Conservation (phyloP, 73 alveolate genomes). For the Diophrys appendiculata region DNA sequence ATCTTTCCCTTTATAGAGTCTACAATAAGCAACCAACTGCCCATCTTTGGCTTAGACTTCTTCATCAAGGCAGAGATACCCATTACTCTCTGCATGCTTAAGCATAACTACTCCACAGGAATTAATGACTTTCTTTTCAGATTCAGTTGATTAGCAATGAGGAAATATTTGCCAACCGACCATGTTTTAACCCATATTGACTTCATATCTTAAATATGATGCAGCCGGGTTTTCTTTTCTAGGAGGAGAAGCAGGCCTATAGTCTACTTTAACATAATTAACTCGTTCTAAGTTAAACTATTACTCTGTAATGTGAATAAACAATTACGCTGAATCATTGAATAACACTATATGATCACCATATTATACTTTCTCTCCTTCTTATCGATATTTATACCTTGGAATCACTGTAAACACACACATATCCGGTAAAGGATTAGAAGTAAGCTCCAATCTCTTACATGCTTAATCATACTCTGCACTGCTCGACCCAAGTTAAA, state of each 20-base stretch:
- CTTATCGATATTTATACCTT: slow-evolving; percentile 41
- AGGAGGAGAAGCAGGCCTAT: slow-evolving; percentile 41
- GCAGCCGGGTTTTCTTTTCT: slow-evolving; percentile 26
- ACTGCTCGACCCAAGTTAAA: slow-evolving; percentile 6
- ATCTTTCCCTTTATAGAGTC: slow-evolving; percentile 54
- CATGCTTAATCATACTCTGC: slow-evolving; percentile 40
- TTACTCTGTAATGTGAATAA: slow-evolving; percentile 24
- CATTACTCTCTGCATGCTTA: slow-evolving; percentile 61
- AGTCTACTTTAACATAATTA: background rate
- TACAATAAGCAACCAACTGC: slow-evolving; percentile 26
- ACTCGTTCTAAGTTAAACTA: background rate
- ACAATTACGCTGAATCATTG: slow-evolving; percentile 10
- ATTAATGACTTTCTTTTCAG: slow-evolving; percentile 5
- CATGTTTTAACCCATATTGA: slow-evolving; percentile 6
- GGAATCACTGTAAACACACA: slow-evolving; percentile 30
- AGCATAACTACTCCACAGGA: slow-evolving; percentile 38
- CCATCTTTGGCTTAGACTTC: slow-evolving; percentile 19
- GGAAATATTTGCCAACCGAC: slow-evolving; percentile 29
- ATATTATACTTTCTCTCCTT: slow-evolving; percentile 39
- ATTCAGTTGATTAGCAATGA: slow-evolving; percentile 12
- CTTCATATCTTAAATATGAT: slow-evolving; percentile 22
- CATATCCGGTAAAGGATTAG: slow-evolving; percentile 16
- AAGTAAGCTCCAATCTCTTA: slow-evolving; percentile 9
- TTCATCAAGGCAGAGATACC: slow-evolving; percentile 42
- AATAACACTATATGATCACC: slow-evolving; percentile 30